Evolutionary conservation across 306 rosid genomes (phyloP), one percentile per base, ranked within the genome.

Genomic region (Pachyrhizus erosus): DNA sequence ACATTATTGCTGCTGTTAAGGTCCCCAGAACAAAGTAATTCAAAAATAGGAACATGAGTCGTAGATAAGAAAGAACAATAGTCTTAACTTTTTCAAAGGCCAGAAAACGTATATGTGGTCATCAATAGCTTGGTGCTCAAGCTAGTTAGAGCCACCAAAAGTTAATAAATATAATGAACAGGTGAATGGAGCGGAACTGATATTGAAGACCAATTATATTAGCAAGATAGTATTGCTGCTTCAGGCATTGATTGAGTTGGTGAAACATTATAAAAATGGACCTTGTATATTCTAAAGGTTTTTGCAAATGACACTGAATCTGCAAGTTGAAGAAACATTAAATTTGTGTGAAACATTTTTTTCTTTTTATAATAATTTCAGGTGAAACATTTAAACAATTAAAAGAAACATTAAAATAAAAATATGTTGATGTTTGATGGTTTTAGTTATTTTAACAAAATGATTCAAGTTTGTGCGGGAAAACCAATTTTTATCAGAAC

Each of bases 221-320:
- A 62, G 49, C 29, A 71, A 37, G 64, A 24, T 18, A 73, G 61
- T 27, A 39, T 21, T 10, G 71, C 18, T n/a, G 27, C 11, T 54
- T 46, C 40, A 74, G 73, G 34, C 45, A 75, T 54, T 29, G 52
- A 43, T 67, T 33, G 46, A 67, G 83, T 61, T 71, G 75, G 71
- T 52, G 45, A 26, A 49, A 49, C 33, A 45, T 6, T 10, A 76
- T 24, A n/a, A 46, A 33, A 58, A 55, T 76, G 60, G 24, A 70
- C 54, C 72, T 68, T 45, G 49, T 52, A 76, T 58, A 60, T 58
- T 70, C 46, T 76, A 43, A 57, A 39, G 18, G 40, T 8, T 43
- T 39, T 77, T 34, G 74, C 39, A 29, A 83, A 58, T 46, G 78
- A 43, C n/a, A 24, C 68, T n/a, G 60, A 60, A 48, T 69, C 27